A percentile compares a stretch with the other conserved stretches of the same genome.
These are phyloP conservation scores for Scytalidium lignicola DNA, from an alignment of 2,329 filamentous ascomycete species.

Conservation along the genomic window DNA sequence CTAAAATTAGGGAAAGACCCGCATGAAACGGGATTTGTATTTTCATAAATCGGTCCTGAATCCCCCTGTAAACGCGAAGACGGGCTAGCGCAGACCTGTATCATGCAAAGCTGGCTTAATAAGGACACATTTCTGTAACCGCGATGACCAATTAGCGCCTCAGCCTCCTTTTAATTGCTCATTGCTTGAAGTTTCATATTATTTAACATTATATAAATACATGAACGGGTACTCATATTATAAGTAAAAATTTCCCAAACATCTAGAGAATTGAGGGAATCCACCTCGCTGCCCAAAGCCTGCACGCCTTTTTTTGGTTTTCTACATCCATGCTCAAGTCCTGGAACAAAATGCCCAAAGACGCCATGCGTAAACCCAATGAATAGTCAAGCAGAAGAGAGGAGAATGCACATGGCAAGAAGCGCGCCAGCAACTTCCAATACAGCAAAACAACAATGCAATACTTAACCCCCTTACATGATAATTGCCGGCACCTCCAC, in stretches of 20 bases:
- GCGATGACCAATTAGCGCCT: too few species aligned
- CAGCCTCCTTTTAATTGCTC: too few species aligned
- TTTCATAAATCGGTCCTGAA: too few species aligned
- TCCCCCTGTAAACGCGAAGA: too few species aligned
- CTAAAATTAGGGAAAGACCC: too few species aligned
- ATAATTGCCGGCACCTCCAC: conserved; percentile 74
- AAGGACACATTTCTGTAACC: too few species aligned
- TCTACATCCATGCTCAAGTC: not conserved
- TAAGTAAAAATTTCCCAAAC: not conserved
- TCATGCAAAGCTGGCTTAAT: too few species aligned
- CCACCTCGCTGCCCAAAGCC: not conserved
- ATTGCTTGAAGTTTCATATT: not conserved
- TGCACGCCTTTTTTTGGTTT: not conserved
- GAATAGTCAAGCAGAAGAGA: not conserved
- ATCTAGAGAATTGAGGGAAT: not conserved
- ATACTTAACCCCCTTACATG: conserved; percentile 44
- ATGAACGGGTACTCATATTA: not conserved
- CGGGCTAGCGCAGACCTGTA: too few species aligned
- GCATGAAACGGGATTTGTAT: too few species aligned
- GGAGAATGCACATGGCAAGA: not conserved
- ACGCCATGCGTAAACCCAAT: not conserved
- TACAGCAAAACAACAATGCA: not conserved
- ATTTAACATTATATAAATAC: not conserved
- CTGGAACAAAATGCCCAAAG: not conserved
- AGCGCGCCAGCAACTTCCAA: not conserved